Evolutionary conservation across 495 filamentous ascomycete species (phyloP), one percentile per base, ranked within the genome.

Genomic region (Penicillium bovifimosum): DNA sequence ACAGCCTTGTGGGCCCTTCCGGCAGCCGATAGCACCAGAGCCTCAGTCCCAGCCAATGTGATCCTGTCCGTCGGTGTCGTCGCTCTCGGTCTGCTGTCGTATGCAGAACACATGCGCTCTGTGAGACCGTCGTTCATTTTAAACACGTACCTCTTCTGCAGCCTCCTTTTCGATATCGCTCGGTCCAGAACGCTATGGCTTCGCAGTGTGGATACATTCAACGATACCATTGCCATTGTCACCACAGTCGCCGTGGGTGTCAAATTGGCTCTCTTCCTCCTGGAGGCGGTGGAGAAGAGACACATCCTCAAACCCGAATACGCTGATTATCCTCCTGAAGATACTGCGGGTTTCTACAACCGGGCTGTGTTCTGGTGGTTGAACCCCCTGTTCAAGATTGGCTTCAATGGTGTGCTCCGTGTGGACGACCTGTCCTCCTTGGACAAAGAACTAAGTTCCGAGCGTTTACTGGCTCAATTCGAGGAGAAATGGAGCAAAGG

Each of bases 101-200:
- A 73, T 50, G 50, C 76, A 11, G 82, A 88, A 52, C 85, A 87
- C 59, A 62, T 69, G 26, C 70, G 73, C 14, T 76, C 76, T 50
- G 64, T 77, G 24, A 72, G 76, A 40, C 83, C 85, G 0, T 88
- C 86, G 0, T 67, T 77, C 29, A 52, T 87, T 9, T 65, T 88
- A 32, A 78, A 80, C 45, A 50, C 72, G 7, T 90, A 85, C 59
- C 70, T 90, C 1, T 70, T 83, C 39, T 54, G 82, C 52, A 80
- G 80, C 0, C 42, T 82, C n/a, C 60, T 86, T 9, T 76, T 87
- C 16, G 83, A 86, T 58, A 61, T 72, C 29, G 74, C 78, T 0
- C 76, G 73, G 39, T 63, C 70, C 9, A 67, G 85, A 35, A 87
- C 81, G 0, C 62, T 83, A 16, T 87, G 79, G 76, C 68, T 86